Conservation (phyloP, 345 rosid species). For the Citrus cavaleriei region DNA sequence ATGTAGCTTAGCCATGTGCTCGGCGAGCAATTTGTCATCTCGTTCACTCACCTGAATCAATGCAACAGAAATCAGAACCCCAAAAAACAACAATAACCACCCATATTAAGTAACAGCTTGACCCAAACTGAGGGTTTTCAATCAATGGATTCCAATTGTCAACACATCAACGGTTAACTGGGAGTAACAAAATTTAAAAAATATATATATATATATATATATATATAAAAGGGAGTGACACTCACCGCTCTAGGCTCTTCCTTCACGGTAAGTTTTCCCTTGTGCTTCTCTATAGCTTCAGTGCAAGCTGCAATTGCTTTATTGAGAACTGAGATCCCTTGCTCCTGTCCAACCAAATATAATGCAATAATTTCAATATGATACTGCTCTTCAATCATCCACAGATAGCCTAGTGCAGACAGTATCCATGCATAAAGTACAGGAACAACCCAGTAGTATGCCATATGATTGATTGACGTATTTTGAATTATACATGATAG, state of each 20-base stretch:
- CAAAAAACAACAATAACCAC: neutral
- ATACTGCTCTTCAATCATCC: neutral
- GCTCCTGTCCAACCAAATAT: constrained; percentile 54
- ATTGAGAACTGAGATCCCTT: constrained; percentile 76
- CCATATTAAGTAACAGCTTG: neutral
- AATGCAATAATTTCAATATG: neutral
- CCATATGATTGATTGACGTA: neutral
- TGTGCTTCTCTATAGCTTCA: constrained; percentile 72
- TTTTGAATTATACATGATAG: neutral
- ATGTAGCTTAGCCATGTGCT: constrained; percentile 88
- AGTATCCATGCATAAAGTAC: neutral
- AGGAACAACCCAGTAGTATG: neutral
- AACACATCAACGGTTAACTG: neutral
- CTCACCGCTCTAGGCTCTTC: constrained; percentile 95
- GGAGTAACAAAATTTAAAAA: neutral
- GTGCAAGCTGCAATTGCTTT: constrained; percentile 81
- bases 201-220: too few species aligned
- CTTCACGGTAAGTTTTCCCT: constrained; percentile 83
- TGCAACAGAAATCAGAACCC: constrained; percentile 7
- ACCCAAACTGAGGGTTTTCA: neutral
- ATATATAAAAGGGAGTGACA: neutral
- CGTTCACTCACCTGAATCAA: constrained; percentile 89
- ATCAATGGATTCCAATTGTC: neutral
- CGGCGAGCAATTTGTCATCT: constrained; percentile 90
- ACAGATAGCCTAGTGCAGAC: neutral